phyloP scores from a whole-genome alignment of 2,329 filamentous ascomycete species.

The Cytospora mali region DNA sequence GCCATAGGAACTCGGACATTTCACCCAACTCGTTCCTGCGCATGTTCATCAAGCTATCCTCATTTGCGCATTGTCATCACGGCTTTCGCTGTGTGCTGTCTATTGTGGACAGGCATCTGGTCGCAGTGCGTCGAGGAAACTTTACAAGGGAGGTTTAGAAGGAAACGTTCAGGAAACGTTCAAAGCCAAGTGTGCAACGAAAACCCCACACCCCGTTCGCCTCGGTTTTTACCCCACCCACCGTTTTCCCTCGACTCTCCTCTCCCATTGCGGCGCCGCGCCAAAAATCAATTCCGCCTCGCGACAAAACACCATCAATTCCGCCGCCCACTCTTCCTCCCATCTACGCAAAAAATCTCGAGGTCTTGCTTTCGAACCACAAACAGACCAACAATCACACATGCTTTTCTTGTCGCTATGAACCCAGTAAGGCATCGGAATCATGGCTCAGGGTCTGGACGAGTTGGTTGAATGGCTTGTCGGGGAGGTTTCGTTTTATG shows the following conservation, averaged over 20 bases:
- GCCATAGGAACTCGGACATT: too few relatives aligned
- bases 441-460: slow-evolving; percentile 46
- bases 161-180: too few relatives aligned
- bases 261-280: neutral
- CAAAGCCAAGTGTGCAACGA: neutral
- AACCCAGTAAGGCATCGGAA: slow-evolving; percentile 30
- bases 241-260: neutral
- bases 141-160: too few relatives aligned
- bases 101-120: too few relatives aligned
- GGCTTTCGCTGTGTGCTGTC: neutral
- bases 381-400: slow-evolving; percentile 29
- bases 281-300: slow-evolving; percentile 14
- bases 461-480: slow-evolving; percentile 49
- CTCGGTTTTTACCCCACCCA: neutral
- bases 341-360: slow-evolving; percentile 23
- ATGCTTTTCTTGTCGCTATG: slow-evolving; percentile 32
- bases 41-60: neutral
- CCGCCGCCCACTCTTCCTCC: slow-evolving; percentile 5
- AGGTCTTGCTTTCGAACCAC: slow-evolving; percentile 28
- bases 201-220: neutral
- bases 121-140: too few relatives aligned
- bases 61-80: neutral
- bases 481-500: slow-evolving; percentile 47
- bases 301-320: slow-evolving; percentile 13
- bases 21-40: too few relatives aligned